Evolutionary conservation across 495 filamentous ascomycete genomes (phyloP), one percentile per base, ranked within the genome.

Genomic region (Hypoxylon trugodes): DNA sequence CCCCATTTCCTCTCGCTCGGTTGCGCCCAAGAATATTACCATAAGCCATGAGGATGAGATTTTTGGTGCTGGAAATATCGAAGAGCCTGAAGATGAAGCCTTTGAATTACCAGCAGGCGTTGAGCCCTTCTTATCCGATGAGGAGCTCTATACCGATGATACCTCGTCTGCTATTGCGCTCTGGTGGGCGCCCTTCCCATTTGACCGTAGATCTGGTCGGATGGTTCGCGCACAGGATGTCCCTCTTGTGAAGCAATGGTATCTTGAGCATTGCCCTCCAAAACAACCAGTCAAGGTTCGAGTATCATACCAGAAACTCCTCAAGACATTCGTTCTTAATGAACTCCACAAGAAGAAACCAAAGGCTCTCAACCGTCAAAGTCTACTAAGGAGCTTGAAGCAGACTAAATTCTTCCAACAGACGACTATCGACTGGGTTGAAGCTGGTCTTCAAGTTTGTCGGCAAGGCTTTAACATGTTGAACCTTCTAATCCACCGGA

Each of bases 391-490:
- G 68, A 94, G 90, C 0, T 72, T 99, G 65, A 97, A 96, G 73
- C 87, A 89, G 43, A 99, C 96, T 21, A 99, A 98, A 72, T 99
- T 98, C 78, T 99, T 99, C 84, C 96, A 99, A 79, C 94, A 97
- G 69, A 99, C 96, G 0, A 96, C 92, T 0, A 97, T 98, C 60
- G 96, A 99, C 74, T 99, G 96, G 96, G 95, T 99, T 24, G 96
- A 99, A 77, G 96, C 96, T 61, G 96, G 96, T 75, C 83, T 99
- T 67, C 96, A 98, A 79, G 96, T 99, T 58, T 98, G 95, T 74
- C 86, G 96, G 38, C 96, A 99, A 72, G 96, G 96, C 25, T 99
- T 96, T 81, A 99, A 98, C 79, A 99, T 99, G 96, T 82, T 99
- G 61, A 99, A 98, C 72, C 79, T 99, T 54, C 79, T 99, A 67